Evolutionary conservation across 2,329 filamentous ascomycete species (phyloP).

Genomic region (Blastomyces gilchristii): DNA sequence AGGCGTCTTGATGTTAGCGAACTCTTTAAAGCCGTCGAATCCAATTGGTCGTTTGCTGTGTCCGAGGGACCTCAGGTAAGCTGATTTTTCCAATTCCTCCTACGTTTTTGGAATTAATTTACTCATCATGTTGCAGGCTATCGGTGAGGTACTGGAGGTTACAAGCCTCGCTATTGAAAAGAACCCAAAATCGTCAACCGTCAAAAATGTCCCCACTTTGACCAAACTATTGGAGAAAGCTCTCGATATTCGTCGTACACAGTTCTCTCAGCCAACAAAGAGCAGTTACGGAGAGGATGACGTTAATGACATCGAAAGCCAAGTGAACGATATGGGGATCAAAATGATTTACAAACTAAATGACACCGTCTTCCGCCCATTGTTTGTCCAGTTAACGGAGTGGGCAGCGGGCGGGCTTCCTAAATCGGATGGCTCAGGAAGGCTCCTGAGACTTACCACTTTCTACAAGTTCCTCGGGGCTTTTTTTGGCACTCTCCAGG

Average conservation of each 20-base stretch:
- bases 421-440: slow-evolving; percentile 51
- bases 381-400: slow-evolving; percentile 78
- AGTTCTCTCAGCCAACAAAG: slow-evolving; percentile 22
- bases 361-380: slow-evolving; percentile 81
- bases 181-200: slow-evolving; percentile 66
- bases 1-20: slow-evolving; percentile 66
- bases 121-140: slow-evolving; percentile 40
- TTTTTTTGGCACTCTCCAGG: slow-evolving; percentile 76
- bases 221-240: slow-evolving; percentile 49
- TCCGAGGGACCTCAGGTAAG: slow-evolving; percentile 53
- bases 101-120: not conserved
- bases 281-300: slow-evolving; percentile 38
- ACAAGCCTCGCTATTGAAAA: slow-evolving; percentile 63
- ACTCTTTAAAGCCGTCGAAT: slow-evolving; percentile 62
- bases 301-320: slow-evolving; percentile 50
- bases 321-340: slow-evolving; percentile 60
- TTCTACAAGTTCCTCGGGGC: slow-evolving; percentile 69
- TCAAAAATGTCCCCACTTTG: slow-evolving; percentile 62
- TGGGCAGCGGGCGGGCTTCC: slow-evolving; percentile 58
- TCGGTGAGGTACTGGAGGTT: slow-evolving; percentile 58
- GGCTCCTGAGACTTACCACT: slow-evolving; percentile 56
- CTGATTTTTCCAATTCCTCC: slow-evolving; percentile 6
- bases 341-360: slow-evolving; percentile 96
- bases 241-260: slow-evolving; percentile 41
- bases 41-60: slow-evolving; percentile 60